Conservation (phyloP, 257 asterid species). For the Linderniella brevidens region DNA sequence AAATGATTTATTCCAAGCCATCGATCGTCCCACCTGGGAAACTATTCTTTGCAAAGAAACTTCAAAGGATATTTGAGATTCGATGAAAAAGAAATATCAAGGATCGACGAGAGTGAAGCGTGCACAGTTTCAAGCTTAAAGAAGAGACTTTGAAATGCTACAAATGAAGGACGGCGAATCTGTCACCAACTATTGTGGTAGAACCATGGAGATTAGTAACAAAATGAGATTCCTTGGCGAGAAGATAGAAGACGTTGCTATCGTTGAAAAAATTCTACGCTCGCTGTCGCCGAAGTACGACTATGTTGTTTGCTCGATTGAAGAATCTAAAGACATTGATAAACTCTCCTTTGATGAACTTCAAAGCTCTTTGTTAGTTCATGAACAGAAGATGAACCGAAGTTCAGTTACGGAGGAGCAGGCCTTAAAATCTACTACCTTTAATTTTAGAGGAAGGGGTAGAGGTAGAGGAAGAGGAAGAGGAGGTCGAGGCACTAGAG, state of each 20-base stretch:
- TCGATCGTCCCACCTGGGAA: not conserved
- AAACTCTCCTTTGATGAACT: conserved; percentile 2
- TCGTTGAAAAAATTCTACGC: conserved; percentile 9
- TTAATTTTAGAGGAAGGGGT: not conserved
- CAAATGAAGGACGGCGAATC: conserved; percentile 4
- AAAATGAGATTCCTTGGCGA: not conserved
- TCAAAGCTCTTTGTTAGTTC: conserved; percentile 5
- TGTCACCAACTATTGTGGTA: not conserved
- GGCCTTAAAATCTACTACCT: not conserved
- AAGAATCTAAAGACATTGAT: conserved; percentile 2
- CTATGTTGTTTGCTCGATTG: conserved; percentile 8
- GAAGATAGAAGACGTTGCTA: not conserved
- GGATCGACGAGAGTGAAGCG: not conserved
- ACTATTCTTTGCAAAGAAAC: conserved; percentile 2
- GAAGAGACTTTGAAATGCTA: conserved; percentile 1
- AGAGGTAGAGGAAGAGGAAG: conserved; percentile 4
- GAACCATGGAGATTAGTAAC: not conserved
- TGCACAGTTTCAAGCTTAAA: not conserved
- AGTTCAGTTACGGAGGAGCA: conserved; percentile 3
- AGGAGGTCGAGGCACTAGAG: not conserved
- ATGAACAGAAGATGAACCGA: conserved; percentile 4
- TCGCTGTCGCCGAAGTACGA: conserved; percentile 4
- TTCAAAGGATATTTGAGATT: not conserved
- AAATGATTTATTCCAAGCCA: too few species aligned
- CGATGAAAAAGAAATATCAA: conserved; percentile 8